Evolutionary conservation across 2,329 filamentous ascomycete genomes (phyloP).

Genomic region (Colletotrichum tropicicola): DNA sequence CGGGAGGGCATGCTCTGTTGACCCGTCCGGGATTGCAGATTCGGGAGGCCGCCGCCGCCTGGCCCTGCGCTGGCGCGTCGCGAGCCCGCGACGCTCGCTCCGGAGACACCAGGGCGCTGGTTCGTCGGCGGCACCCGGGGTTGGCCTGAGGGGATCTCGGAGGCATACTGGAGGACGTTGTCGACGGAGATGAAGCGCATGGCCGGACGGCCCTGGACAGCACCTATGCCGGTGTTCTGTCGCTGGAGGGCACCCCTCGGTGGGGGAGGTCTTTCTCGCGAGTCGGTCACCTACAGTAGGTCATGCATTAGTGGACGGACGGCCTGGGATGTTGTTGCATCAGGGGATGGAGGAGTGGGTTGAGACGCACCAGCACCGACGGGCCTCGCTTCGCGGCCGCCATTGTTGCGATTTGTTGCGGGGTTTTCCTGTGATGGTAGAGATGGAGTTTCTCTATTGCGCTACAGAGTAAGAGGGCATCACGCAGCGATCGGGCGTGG

Average conservation of each 20-base stretch:
- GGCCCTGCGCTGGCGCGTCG: slow-evolving; percentile 20
- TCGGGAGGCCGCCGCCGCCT: slow-evolving; percentile 35
- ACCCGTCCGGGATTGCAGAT: slow-evolving; percentile 54
- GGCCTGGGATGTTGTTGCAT: not conserved
- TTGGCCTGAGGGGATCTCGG: slow-evolving; percentile 94
- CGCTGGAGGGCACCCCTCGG: slow-evolving; percentile 43
- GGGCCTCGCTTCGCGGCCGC: slow-evolving; percentile 62
- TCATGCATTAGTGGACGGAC: slow-evolving; percentile 22
- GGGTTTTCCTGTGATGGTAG: not conserved
- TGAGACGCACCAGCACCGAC: slow-evolving; percentile 64
- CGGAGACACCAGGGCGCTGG: slow-evolving; percentile 56
- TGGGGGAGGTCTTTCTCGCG: slow-evolving; percentile 45
- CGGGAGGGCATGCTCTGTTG: slow-evolving; percentile 77
- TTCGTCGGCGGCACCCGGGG: slow-evolving; percentile 75
- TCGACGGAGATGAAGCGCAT: slow-evolving; percentile 90
- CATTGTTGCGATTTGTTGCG: slow-evolving; percentile 40
- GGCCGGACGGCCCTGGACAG: slow-evolving; percentile 45
- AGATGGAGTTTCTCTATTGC: not conserved
- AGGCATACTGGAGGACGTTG: slow-evolving; percentile 92
- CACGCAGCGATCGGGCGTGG: not conserved
- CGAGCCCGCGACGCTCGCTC: slow-evolving; percentile 19
- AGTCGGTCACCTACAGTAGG: slow-evolving; percentile 45
- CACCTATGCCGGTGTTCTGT: slow-evolving; percentile 41
- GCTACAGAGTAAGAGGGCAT: not conserved
- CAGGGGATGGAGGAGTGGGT: not conserved